A percentile compares a stretch with the other conserved stretches of the same genome.
Conservation (phyloP, 2,329 filamentous ascomycete species). For the Rutstroemia sp. region DNA sequence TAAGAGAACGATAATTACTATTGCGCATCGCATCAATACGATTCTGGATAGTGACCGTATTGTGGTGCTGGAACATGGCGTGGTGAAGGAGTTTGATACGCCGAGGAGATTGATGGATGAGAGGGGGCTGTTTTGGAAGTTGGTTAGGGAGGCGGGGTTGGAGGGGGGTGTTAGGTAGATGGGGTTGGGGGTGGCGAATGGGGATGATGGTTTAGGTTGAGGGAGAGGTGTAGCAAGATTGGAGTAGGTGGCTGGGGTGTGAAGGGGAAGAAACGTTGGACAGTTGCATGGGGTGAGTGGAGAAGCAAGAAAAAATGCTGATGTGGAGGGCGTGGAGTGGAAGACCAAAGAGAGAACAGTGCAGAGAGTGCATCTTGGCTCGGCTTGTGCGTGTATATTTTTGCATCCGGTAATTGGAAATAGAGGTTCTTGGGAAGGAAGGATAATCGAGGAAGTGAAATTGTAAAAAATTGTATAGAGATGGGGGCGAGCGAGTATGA, state of each 20-base stretch:
- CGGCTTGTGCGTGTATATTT: too few species aligned
- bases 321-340: too few species aligned
- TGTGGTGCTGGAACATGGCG: slow-evolving; percentile 84
- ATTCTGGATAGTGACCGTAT: slow-evolving; percentile 86
- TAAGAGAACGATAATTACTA: slow-evolving; percentile 94
- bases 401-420: too few species aligned
- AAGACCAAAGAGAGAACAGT: too few species aligned
- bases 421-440: background rate
- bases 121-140: slow-evolving; percentile 75
- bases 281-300: too few species aligned
- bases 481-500: too few species aligned
- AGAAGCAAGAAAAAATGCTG: too few species aligned
- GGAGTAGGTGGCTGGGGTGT: background rate
- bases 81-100: slow-evolving; percentile 87
- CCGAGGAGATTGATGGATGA: slow-evolving; percentile 69
- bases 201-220: too few species aligned
- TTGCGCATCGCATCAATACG: slow-evolving; percentile 96
- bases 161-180: slow-evolving; percentile 18
- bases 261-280: background rate
- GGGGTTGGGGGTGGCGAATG: too few species aligned
- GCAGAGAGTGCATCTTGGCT: too few species aligned
- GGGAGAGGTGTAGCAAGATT: background rate
- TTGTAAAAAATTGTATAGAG: too few species aligned
- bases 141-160: slow-evolving; percentile 87
- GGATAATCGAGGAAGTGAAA: background rate